phyloP scores from a whole-genome alignment of 192 early-diverging fungal genomes.

The Linnemannia hyalina region DNA sequence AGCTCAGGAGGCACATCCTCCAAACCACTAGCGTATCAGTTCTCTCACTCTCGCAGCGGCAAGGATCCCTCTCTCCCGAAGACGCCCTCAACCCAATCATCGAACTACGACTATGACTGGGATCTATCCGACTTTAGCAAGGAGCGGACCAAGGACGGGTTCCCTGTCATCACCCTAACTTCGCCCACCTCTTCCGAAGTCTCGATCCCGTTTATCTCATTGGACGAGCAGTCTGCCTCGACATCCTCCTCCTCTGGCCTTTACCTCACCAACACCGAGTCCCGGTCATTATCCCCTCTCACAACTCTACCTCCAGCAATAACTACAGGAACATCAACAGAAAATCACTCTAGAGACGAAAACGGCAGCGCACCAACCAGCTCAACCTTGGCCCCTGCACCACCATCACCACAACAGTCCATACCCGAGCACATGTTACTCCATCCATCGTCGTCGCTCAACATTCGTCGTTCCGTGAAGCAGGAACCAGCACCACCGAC shows the following conservation, averaged over 20 bases:
- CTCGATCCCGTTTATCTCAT: constrained; percentile 19
- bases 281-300: neutral
- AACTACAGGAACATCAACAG: neutral
- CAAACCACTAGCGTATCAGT: neutral
- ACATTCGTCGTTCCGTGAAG: neutral
- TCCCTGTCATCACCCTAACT: constrained; percentile 45
- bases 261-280: neutral
- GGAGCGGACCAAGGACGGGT: constrained; percentile 26
- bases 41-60: neutral
- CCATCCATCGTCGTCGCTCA: constrained; percentile 25
- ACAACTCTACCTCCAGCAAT: neutral
- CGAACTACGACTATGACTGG: constrained; percentile 10
- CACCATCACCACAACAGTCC: neutral
- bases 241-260: neutral
- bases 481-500: neutral
- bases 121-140: constrained; percentile 7
- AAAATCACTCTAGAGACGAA: neutral
- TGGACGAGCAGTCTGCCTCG: neutral
- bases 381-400: neutral
- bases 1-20: neutral
- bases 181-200: constrained; percentile 42
- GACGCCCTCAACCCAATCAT: constrained; percentile 25
- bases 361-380: neutral
- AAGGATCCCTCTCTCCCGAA: constrained; percentile 16
- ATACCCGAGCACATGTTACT: constrained; percentile 42